Base-by-base conservation (phyloP, 2,329 filamentous ascomycete species). In the Penicillium glabrum region DNA sequence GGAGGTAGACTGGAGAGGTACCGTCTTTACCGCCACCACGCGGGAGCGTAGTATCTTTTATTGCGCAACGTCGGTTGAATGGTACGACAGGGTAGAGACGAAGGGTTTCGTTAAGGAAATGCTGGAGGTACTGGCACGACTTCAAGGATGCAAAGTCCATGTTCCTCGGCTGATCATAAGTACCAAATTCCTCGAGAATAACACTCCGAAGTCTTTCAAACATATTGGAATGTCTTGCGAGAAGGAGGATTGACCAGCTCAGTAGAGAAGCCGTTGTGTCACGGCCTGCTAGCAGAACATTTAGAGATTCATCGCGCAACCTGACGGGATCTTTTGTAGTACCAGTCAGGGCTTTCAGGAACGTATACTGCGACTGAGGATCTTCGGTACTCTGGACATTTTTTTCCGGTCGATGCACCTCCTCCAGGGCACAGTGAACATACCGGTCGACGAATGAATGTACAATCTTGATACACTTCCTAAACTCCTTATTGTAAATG, bases 201-300 rank as follows among this genome's bases (percentile, higher is more conserved):
- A 11, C 27, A 7, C 9, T 29, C 8, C 27, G 27, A 29, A 29
- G 27, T 29, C 29, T 31, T 31, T 10, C 9, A 13, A 31, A 31
- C 3, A 31, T 31, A 10, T 31, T 9, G 2, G 29, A 9, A 5
- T 31, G 10, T 31, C 29, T 11, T 31, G 29, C 29, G 29, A 31
- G 29, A 31, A 31, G 9, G 29, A 31, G 75, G 43, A 82, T 74
- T 2, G 77, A 73, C 52, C 75, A 80, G 33, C 78, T 73, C 5
- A 80, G 70, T 5, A 77, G 61, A 9, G 72, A 72, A 11, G 78
- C 81, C 1, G 82, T 84, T 1, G 82, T 84, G 62, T 84, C 82
- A 13, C 81, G 77, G 14, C 80, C 81, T 2, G 82, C 82, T 8
- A 83, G 71, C 10, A 83, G 71, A 56, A 83, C 77, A 61, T 81